Base-by-base conservation (phyloP, 768 basidiomycete species). In the Pleurotus djamor region DNA sequence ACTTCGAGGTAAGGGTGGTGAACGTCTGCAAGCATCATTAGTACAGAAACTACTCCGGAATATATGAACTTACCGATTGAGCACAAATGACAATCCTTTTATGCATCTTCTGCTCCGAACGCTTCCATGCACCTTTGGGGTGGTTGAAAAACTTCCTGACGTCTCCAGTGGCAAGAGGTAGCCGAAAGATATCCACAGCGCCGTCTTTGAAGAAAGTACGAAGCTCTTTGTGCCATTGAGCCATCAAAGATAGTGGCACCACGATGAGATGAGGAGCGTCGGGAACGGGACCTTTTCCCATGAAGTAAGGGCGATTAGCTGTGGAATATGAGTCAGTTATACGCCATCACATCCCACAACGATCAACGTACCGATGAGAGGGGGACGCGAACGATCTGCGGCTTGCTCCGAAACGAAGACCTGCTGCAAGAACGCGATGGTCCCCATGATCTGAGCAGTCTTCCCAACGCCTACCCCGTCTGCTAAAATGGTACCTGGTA, bases 201-300 rank as follows among this genome's bases (percentile, higher is more conserved):
- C 57, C 56, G 13, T 7, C n/a, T 2, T 16, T 5, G 14, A 70
- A 57, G 17, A 67, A 61, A 0, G 16, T 48, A 34, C 63, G 51
- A 0, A 69, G 13, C 28, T 69, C 67, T 2, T 52, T 34, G 0
- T 44, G n/a, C 69, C 70, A 71, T 41, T 69, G 68, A 10, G 28
- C 48, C 6, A 65, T 43, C 3, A 71, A 64, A 0, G 68, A 64
- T 9, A 61, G 61, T 0, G 67, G 67, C 2, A 67, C 61, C 16
- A 68, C 41, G 9, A 69, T 63, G 6, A 69, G 60, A 28, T 69
- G 69, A 0, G 65, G 66, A 4, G 16, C 50, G 13, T 64, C 44
- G 0, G 58, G 52, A 0, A 64, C 1, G 16, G 4, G 4, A 43
- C n/a, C 33, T 17, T 37, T 49, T 32, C 57, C 52, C 16, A 44